Conservation (phyloP, 495 filamentous ascomycete species). For the Cryomyces minteri region DNA sequence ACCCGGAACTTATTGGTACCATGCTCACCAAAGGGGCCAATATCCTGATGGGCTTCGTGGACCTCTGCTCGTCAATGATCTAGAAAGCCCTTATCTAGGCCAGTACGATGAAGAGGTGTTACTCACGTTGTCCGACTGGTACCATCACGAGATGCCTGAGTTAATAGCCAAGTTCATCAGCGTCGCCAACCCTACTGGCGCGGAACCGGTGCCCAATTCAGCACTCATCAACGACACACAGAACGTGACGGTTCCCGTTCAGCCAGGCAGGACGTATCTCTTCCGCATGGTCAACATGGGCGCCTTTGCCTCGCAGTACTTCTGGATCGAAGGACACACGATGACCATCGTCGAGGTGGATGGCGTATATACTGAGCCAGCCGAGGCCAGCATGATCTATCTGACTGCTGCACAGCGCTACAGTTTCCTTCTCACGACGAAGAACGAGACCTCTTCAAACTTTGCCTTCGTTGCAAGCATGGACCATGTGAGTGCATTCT, state of each 20-base stretch:
- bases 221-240: slow-evolving; percentile 39
- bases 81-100: slow-evolving; percentile 35
- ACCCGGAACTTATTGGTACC: slow-evolving; percentile 71
- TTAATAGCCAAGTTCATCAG: slow-evolving; percentile 28
- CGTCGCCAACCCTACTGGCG: slow-evolving; percentile 30
- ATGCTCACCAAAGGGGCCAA: slow-evolving; percentile 47
- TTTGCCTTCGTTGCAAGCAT: slow-evolving; percentile 52
- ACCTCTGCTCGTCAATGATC: slow-evolving; percentile 53
- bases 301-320: slow-evolving; percentile 22
- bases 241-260: slow-evolving; percentile 36
- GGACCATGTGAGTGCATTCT: slow-evolving; percentile 24
- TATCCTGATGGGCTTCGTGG: slow-evolving; percentile 64
- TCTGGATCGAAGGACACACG: slow-evolving; percentile 32
- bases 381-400: slow-evolving; percentile 36
- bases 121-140: slow-evolving; percentile 46
- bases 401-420: slow-evolving; percentile 53
- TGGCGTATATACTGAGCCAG: slow-evolving; percentile 45
- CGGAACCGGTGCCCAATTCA: slow-evolving; percentile 33
- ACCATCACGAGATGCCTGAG: slow-evolving; percentile 27
- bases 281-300: slow-evolving; percentile 57
- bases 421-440: slow-evolving; percentile 43
- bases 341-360: slow-evolving; percentile 56
- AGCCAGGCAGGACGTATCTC: slow-evolving; percentile 63
- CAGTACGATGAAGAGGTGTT: slow-evolving; percentile 49
- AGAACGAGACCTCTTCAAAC: slow-evolving; percentile 32